phyloP scores from a whole-genome alignment of 495 filamentous ascomycete genomes.

The Penicillium lividum region DNA sequence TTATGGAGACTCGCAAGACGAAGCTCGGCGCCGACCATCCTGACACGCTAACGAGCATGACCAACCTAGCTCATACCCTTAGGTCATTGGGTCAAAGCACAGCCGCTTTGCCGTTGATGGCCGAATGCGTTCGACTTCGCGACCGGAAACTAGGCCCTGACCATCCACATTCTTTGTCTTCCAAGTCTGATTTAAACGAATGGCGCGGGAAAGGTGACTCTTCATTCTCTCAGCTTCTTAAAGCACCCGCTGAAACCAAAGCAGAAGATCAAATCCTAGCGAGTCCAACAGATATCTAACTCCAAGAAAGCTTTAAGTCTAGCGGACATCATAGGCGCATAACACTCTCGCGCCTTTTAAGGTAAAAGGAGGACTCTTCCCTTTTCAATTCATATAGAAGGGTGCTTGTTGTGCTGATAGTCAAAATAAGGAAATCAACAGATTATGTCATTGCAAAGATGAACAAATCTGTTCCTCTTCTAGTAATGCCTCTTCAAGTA shows the following conservation, averaged over 20 bases:
- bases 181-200: background rate
- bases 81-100: background rate
- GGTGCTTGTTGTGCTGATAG: too few species aligned
- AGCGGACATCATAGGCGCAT: background rate
- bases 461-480: too few species aligned
- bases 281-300: background rate
- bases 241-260: background rate
- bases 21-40: background rate
- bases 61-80: slow-evolving; percentile 2
- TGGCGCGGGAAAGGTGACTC: background rate
- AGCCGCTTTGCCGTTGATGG: background rate
- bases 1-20: slow-evolving; percentile 5
- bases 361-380: background rate
- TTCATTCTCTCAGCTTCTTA: background rate
- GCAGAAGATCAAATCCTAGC: background rate
- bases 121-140: background rate
- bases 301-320: background rate
- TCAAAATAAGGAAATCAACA: too few species aligned
- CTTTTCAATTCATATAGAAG: too few species aligned
- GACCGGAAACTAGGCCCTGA: background rate
- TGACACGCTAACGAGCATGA: background rate
- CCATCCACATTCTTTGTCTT: background rate
- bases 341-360: background rate
- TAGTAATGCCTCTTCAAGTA: too few species aligned
- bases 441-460: too few species aligned